Conservation (phyloP, 139 green algal species). For the Asterochloris erici region DNA sequence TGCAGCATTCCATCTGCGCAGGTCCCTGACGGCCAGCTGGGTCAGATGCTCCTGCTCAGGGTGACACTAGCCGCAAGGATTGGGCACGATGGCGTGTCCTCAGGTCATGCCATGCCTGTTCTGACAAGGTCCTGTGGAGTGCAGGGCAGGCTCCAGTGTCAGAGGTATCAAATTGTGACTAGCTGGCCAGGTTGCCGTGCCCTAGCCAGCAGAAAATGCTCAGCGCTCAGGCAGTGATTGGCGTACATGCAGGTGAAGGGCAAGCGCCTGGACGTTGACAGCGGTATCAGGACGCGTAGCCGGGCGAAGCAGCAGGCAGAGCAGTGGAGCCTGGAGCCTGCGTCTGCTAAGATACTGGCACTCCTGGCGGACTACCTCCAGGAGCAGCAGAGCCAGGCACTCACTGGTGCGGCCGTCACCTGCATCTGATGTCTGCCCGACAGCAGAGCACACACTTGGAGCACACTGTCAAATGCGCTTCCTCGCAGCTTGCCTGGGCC, state of each 20-base stretch:
- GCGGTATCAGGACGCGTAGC: conserved; percentile 47
- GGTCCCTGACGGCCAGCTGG: no score
- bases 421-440: background rate
- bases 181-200: no score
- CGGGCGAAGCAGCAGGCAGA: conserved; percentile 29
- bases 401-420: background rate
- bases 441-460: no score
- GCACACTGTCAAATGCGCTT: background rate
- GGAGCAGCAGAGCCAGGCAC: conserved; percentile 1
- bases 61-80: no score
- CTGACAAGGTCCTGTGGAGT: no score
- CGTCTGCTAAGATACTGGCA: conserved; percentile 41
- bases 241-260: conserved; percentile 46
- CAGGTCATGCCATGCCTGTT: no score
- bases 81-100: no score
- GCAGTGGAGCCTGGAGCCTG: conserved; percentile 41
- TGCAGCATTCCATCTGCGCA: no score
- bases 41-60: no score
- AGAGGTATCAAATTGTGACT: no score
- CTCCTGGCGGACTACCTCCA: conserved; percentile 41
- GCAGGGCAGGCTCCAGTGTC: no score
- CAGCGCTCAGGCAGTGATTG: background rate
- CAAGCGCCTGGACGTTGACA: conserved; percentile 43
- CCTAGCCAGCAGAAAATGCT: no score
- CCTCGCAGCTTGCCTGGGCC: background rate